These are phyloP conservation scores for Maudiozyma serrabonitensis DNA, from an alignment of 805 yeast genomes.

Conservation along the genomic window DNA sequence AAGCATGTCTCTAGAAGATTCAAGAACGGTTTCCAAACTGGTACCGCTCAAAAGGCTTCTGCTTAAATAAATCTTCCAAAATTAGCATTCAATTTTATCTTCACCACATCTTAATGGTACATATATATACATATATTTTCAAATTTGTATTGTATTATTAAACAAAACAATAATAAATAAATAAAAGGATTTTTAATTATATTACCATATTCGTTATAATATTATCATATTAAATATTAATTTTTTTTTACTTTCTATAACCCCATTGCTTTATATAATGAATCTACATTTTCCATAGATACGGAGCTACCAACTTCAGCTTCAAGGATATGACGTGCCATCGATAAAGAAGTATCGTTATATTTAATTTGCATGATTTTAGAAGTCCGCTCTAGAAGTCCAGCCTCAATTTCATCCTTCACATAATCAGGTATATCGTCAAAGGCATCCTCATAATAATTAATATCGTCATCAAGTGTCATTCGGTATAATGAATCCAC, in stretches of 20 bases:
- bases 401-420: constrained; percentile 30
- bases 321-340: constrained; percentile 63
- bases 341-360: constrained; percentile 35
- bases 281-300: constrained; percentile 73
- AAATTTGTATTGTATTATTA: too few species aligned
- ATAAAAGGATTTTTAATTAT: too few species aligned
- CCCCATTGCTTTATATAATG: constrained; percentile 58
- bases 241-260: background rate
- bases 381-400: constrained; percentile 22
- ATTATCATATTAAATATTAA: background rate
- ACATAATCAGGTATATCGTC: constrained; percentile 37
- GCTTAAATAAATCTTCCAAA: constrained; percentile 34
- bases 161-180: too few species aligned
- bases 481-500: constrained; percentile 31
- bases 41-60: constrained; percentile 50
- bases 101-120: too few species aligned
- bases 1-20: constrained; percentile 96
- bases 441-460: constrained; percentile 31
- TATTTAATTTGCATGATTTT: constrained; percentile 19
- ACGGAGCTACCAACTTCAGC: constrained; percentile 34
- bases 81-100: too few species aligned
- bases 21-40: constrained; percentile 98
- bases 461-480: constrained; percentile 17
- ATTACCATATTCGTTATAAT: too few species aligned
- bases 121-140: too few species aligned